These are phyloP conservation scores for Citrus sp. DNA, from an alignment of 345 rosid genomes.

Conservation along the genomic window DNA sequence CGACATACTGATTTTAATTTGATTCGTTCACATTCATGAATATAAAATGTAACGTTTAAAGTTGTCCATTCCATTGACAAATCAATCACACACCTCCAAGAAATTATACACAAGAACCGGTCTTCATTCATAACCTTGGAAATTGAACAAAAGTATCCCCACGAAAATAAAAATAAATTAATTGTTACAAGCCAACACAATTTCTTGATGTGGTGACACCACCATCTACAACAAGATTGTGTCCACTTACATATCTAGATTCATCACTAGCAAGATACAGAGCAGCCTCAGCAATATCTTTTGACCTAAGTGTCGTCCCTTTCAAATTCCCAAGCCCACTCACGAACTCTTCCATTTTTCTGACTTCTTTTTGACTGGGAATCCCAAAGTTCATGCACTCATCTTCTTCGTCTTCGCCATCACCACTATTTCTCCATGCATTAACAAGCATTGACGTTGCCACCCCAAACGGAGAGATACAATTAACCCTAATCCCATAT, in stretches of 20 bases:
- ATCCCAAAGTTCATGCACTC: slow-evolving; percentile 30
- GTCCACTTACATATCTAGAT: slow-evolving; percentile 80
- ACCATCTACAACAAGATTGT: slow-evolving; percentile 87
- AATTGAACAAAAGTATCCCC: neutral
- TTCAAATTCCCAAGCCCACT: slow-evolving; percentile 56
- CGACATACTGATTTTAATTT: too few species aligned
- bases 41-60: neutral
- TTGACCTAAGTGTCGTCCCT: slow-evolving; percentile 55
- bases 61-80: neutral
- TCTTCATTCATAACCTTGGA: neutral
- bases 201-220: slow-evolving; percentile 72
- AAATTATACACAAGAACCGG: neutral
- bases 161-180: neutral
- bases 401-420: slow-evolving; percentile 23
- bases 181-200: slow-evolving; percentile 65
- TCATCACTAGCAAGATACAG: slow-evolving; percentile 80
- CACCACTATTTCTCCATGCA: slow-evolving; percentile 48
- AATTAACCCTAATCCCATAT: slow-evolving; percentile 74
- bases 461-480: slow-evolving; percentile 86
- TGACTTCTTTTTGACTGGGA: slow-evolving; percentile 41
- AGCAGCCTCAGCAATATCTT: slow-evolving; percentile 82
- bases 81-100: neutral
- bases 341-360: slow-evolving; percentile 67
- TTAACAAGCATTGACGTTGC: slow-evolving; percentile 74
- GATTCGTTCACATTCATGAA: too few species aligned